Evolutionary conservation across 106 monocot species (phyloP).

Genomic region (Acorus gramineus): DNA sequence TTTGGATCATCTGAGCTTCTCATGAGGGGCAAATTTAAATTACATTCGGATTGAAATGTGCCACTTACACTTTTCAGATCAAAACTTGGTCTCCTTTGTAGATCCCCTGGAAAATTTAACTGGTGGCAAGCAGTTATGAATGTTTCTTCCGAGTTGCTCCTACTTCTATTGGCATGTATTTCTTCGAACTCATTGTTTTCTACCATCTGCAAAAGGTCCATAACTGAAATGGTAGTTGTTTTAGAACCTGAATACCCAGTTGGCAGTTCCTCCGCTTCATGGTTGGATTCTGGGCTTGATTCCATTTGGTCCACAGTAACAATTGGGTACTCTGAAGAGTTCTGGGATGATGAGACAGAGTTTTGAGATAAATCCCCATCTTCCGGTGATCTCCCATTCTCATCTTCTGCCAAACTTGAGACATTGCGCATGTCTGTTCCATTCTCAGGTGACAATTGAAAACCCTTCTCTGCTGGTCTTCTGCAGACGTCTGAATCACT

Average conservation of each 20-base stretch:
- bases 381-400: slow-evolving; percentile 25
- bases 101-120: no score
- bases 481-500: slow-evolving; percentile 1
- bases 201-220: slow-evolving; percentile 48
- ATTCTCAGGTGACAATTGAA: slow-evolving; percentile 18
- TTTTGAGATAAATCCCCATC: slow-evolving; percentile 44
- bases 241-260: slow-evolving; percentile 10
- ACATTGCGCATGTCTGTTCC: slow-evolving; percentile 10
- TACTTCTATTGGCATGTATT: slow-evolving; percentile 1
- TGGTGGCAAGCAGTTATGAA: no score
- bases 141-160: background rate
- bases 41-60: no score
- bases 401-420: slow-evolving; percentile 14
- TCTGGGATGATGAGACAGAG: slow-evolving; percentile 41
- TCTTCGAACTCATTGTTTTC: slow-evolving; percentile 12
- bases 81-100: no score
- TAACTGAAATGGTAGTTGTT: slow-evolving; percentile 36
- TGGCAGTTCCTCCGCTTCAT: slow-evolving; percentile 14
- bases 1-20: no score
- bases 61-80: no score
- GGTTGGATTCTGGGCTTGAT: slow-evolving; percentile 10
- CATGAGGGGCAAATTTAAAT: no score
- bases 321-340: slow-evolving; percentile 20
- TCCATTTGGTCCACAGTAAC: slow-evolving; percentile 11
- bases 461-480: slow-evolving; percentile 3